A percentile compares a stretch with the other conserved stretches of the same genome.
These are phyloP conservation scores for Malus orientalis DNA, from an alignment of 306 rosid genomes.

Conservation along the genomic window DNA sequence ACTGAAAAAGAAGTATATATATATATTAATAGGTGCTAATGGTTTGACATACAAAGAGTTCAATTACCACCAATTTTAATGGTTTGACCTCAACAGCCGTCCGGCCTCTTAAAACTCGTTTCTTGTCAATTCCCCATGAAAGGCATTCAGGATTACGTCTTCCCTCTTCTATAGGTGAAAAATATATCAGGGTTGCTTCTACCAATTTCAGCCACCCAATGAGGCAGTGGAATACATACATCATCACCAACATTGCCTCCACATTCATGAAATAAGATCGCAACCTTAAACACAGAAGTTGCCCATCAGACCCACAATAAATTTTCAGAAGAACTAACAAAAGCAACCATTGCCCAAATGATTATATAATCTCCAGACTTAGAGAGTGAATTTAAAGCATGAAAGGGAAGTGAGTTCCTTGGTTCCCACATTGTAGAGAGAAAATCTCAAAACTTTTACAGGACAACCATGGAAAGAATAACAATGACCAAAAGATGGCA, in stretches of 20 bases:
- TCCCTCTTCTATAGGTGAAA: slow-evolving; percentile 58
- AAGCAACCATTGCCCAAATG: not conserved
- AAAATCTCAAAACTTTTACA: not conserved
- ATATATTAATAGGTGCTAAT: not conserved
- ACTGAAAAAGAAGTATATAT: not conserved
- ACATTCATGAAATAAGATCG: slow-evolving; percentile 95
- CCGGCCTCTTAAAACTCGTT: too few relatives aligned
- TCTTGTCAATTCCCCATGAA: too few relatives aligned
- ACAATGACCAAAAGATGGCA: not conserved
- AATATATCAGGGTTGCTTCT: slow-evolving; percentile 89
- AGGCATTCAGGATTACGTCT: too few relatives aligned
- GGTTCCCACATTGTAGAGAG: not conserved
- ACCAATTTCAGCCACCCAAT: slow-evolving; percentile 33
- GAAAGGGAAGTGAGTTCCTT: not conserved
- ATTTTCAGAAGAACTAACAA: slow-evolving; percentile 15
- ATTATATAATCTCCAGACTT: not conserved
- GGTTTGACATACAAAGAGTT: not conserved
- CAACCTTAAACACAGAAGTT: slow-evolving; percentile 48
- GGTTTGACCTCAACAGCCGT: too few relatives aligned
- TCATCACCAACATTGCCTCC: slow-evolving; percentile 98
- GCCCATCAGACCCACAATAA: slow-evolving; percentile 14
- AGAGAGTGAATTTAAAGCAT: not conserved
- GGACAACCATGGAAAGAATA: not conserved
- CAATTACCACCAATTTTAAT: too few relatives aligned
- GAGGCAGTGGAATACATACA: slow-evolving; percentile 93